Evolutionary conservation across 2,329 filamentous ascomycete genomes (phyloP).

Genomic region (Neophaeococcomyces mojaviensis): DNA sequence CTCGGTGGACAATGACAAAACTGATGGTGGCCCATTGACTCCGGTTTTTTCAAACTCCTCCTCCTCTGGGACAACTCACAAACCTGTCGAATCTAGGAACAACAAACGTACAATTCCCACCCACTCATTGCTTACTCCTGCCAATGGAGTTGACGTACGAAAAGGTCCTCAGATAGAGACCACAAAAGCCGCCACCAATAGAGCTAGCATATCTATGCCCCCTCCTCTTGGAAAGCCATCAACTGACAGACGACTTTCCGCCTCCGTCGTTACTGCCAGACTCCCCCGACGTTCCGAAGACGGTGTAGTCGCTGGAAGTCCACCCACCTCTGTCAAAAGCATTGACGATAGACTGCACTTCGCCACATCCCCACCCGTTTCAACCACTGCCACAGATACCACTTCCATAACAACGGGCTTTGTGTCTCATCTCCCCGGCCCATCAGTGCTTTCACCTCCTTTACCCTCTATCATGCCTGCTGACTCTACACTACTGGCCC

Average conservation of each 20-base stretch:
- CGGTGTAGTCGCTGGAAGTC: conserved; percentile 12
- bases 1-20: conserved; percentile 4
- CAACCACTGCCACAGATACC: conserved; percentile 21
- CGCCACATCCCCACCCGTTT: conserved; percentile 13
- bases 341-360: conserved; percentile 30
- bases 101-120: conserved; percentile 13
- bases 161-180: conserved; percentile 57
- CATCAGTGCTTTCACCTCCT: conserved; percentile 21
- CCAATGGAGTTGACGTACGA: conserved; percentile 27
- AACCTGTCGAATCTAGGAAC: background rate
- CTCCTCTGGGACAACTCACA: background rate
- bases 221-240: conserved; percentile 38
- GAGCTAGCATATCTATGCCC: conserved; percentile 59
- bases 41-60: conserved; percentile 1
- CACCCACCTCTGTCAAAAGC: conserved; percentile 26
- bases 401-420: conserved; percentile 21
- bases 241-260: conserved; percentile 19
- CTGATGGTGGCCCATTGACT: background rate
- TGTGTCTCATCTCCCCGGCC: conserved; percentile 14
- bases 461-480: background rate
- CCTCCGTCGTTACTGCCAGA: conserved; percentile 14
- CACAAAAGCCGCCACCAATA: conserved; percentile 50
- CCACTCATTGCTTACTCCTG: conserved; percentile 42
- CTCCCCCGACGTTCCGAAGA: conserved; percentile 13
- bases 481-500: background rate